Evolutionary conservation across 1,284 basidiomycete species (phyloP), one percentile per base, ranked within the genome.

Genomic region (Mycena sp.): DNA sequence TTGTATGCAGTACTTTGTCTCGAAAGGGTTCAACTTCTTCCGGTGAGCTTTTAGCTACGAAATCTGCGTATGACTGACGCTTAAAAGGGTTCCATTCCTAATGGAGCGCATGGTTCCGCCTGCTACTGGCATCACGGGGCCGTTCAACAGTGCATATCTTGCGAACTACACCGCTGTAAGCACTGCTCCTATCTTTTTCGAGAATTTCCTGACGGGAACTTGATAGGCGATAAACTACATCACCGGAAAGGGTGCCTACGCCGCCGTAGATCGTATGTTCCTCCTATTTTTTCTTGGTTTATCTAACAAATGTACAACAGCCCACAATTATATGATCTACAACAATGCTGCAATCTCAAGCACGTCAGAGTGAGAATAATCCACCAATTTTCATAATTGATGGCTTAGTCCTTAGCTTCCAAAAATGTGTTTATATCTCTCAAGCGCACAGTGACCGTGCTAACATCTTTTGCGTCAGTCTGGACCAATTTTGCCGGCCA

Each of bases 311-410:
- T 46, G 4, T 53, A 17, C 60, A 26, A 26, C 55, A 85, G 83
- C 85, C 40, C 86, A 87, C 76, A 87, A 87, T 76, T 88, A 73
- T 75, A 83, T 87, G 83, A 82, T 81, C 55, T 88, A 85, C 79
- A 85, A 86, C 68, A 80, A 80, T 56, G 74, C 71, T 25, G 72
- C 80, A 21, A 85, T 87, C 70, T 79, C 80, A 48, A 82, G 78
- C 75, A 82, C 81, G 25, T 75, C 79, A 38, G 73, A 78, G 83
- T 86, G 67, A 74, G 83, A 74, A 6, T 25, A 17, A 14, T 48
- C 11, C 12, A 45, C 64, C n/a, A 21, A 23, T 9, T 57, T 65
- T 37, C 68, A 35, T 59, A 9, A 40, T 35, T 26, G 7, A 35
- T 35, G 7, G 14, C 14, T 35, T 35, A 14, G 14, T 9, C 32